Conservation (phyloP, 192 early-diverging fungal genomes). For the Piromyces sp. region DNA sequence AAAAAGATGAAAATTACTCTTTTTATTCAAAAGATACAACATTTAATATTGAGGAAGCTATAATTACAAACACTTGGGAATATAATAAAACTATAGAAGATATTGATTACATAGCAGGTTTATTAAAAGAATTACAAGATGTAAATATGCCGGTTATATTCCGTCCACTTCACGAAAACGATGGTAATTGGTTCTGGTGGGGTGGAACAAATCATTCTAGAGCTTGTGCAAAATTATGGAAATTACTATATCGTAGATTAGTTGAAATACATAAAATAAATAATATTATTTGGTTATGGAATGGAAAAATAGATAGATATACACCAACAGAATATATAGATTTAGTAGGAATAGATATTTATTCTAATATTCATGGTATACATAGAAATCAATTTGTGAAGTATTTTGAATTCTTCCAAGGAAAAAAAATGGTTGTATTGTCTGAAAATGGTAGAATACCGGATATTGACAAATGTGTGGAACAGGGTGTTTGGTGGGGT, state of each 20-base stretch:
- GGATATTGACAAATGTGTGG: not conserved
- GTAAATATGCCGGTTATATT: not conserved
- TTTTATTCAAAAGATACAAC: not conserved
- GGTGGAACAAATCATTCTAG: not conserved
- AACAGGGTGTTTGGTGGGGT: not conserved
- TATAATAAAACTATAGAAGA: not conserved
- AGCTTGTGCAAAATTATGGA: not conserved
- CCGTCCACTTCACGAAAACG: not conserved
- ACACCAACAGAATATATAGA: not conserved
- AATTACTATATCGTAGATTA: not conserved
- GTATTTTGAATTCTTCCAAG: not conserved
- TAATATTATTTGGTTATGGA: not conserved
- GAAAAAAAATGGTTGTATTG: not conserved
- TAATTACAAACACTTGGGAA: not conserved
- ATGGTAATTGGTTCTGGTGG: not conserved
- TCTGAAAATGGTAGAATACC: not conserved
- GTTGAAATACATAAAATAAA: not conserved
- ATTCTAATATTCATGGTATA: not conserved
- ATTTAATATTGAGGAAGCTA: not conserved
- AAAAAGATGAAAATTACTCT: not conserved
- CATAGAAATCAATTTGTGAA: not conserved
- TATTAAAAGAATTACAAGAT: not conserved
- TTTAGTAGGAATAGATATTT: not conserved
- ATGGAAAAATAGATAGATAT: not conserved
- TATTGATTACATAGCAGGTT: not conserved